Percentiles rank a stretch among this genome's conserved stretches.
These are phyloP conservation scores for Corrigiola litoralis DNA, from an alignment of 179 eudicot species.

Conservation along the genomic window DNA sequence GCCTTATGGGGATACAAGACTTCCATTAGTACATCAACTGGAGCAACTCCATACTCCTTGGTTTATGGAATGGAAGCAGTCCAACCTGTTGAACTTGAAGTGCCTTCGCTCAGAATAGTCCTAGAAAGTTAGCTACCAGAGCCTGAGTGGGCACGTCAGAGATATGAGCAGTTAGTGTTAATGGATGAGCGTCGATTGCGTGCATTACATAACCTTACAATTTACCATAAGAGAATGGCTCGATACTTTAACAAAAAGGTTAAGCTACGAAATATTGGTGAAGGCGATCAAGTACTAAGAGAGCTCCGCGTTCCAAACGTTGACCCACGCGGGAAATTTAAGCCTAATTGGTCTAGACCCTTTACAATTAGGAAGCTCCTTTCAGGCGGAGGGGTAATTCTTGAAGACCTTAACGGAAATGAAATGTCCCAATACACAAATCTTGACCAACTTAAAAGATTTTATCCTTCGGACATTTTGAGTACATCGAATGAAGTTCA, in stretches of 20 bases:
- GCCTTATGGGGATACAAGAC: no score
- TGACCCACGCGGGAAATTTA: not conserved
- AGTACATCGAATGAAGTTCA: no score
- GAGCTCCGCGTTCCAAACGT: not conserved
- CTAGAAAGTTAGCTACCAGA: not conserved
- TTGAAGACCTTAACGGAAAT: no score
- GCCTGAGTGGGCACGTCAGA: not conserved
- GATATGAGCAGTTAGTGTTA: not conserved
- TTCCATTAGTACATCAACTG: no score
- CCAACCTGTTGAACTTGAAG: not conserved
- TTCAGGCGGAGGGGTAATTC: no score
- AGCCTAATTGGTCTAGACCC: no score
- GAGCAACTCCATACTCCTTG: slow-evolving; percentile 1
- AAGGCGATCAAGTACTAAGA: not conserved
- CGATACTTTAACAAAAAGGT: not conserved
- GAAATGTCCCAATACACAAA: no score
- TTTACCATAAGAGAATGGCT: not conserved
- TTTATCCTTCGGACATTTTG: no score
- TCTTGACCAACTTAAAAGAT: no score
- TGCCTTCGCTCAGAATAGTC: not conserved
- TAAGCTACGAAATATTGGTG: not conserved
- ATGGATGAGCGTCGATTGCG: not conserved
- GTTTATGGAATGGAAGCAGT: slow-evolving; percentile 5
- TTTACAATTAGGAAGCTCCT: not conserved
- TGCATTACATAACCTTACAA: not conserved